Percentiles rank a stretch among this genome's conserved stretches.
Evolutionary conservation across 495 filamentous ascomycete species (phyloP).

Genomic region (Hyphodiscus hymeniophilus): DNA sequence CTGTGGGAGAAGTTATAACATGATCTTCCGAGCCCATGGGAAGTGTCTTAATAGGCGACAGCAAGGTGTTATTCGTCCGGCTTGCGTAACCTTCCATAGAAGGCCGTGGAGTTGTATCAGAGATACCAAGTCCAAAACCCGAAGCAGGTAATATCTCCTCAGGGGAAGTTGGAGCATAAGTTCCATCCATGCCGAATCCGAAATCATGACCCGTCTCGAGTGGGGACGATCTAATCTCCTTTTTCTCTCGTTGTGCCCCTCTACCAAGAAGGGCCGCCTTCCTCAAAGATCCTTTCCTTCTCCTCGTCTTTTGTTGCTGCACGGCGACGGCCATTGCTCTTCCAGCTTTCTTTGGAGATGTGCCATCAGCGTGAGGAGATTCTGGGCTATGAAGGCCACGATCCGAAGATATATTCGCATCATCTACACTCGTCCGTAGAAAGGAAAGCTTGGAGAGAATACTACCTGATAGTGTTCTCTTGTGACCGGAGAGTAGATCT

Average conservation of each 20-base stretch:
- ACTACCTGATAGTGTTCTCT: slow-evolving; percentile 56
- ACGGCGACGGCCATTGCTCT: slow-evolving; percentile 46
- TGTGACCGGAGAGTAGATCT: slow-evolving; percentile 36
- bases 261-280: slow-evolving; percentile 74
- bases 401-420: slow-evolving; percentile 33
- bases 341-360: slow-evolving; percentile 33
- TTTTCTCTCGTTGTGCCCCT: slow-evolving; percentile 50
- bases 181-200: slow-evolving; percentile 17
- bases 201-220: slow-evolving; percentile 28
- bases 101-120: slow-evolving; percentile 38
- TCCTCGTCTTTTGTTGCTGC: slow-evolving; percentile 62
- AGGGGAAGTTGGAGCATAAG: slow-evolving; percentile 14
- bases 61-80: slow-evolving; percentile 21
- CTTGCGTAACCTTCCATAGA: slow-evolving; percentile 35
- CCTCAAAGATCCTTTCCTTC: slow-evolving; percentile 68
- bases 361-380: slow-evolving; percentile 16
- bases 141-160: slow-evolving; percentile 16
- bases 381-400: slow-evolving; percentile 29
- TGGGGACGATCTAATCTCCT: slow-evolving; percentile 35
- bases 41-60: slow-evolving; percentile 24
- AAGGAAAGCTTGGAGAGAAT: slow-evolving; percentile 55
- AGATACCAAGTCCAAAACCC: slow-evolving; percentile 37
- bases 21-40: slow-evolving; percentile 19
- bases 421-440: slow-evolving; percentile 42
- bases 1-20: slow-evolving; percentile 14